Base-by-base conservation (phyloP, 2,329 filamentous ascomycete genomes). In the Colletotrichum shisoi region DNA sequence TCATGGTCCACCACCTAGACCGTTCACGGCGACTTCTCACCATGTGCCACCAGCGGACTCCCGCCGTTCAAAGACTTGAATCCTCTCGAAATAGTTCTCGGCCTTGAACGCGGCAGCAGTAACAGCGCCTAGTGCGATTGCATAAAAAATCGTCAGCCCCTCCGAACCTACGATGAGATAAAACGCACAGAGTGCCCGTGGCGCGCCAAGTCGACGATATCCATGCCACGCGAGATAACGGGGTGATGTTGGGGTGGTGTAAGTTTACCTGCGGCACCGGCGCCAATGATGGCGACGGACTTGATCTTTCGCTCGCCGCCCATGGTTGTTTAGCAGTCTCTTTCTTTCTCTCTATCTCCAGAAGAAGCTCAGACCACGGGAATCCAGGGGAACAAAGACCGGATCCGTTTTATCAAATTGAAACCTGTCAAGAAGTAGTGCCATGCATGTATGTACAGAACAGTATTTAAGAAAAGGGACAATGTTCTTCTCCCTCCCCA, bases 21-120 rank as follows among this genome's bases (percentile, higher is more conserved):
- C 3, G 51, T 4, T 5, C 9, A 2, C 15, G 4, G 3, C 15
- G 9, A 24, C 9, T 48, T 65, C 8, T 57, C 69, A 82, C 81
- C 81, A 83, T 71, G 80, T 82, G 17, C 82, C 82, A 0, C 81
- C 82, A 0, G 82, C 70, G 0, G 77, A 76, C 56, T 79, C 80
- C 17, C 81, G 72, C 11, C 78, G 71, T 62, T 84, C 79, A 72
- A 81, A 83, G 0, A 83, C 78, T 2, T 72, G 74, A 9, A 82
- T 80, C 0, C 70, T 71, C 9, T 81, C 77, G 71, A 80, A 82
- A 51, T 77, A 80, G 11, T 79, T 77, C 70, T 83, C 81, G 0
- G 80, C 78, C 37, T 80, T 77, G 13, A 85, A 74, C 1, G 82
- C 81, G 0, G 82, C 81, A 0, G 81, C 82, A 0, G 83, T 79